Conservation (phyloP, 129 eudicot genomes). For the Artemisia tridentata region DNA sequence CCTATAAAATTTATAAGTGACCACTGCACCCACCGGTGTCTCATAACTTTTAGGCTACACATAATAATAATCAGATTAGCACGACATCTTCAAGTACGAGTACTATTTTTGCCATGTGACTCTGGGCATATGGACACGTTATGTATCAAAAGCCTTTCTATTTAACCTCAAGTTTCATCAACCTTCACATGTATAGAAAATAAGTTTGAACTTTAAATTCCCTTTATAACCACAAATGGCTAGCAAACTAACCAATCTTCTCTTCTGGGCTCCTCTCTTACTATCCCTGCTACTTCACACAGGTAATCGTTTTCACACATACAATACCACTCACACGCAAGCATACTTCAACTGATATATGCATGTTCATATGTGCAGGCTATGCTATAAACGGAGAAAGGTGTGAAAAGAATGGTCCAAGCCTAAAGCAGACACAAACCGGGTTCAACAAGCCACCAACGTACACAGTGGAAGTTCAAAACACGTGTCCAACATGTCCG, state of each 20-base stretch:
- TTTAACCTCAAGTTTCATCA: neutral
- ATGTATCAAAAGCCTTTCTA: neutral
- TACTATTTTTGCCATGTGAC: slow-evolving; percentile 2
- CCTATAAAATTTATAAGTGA: too few species aligned
- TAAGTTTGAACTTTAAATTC: neutral
- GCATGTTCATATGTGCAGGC: slow-evolving; percentile 18
- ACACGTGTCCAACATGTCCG: slow-evolving; percentile 29
- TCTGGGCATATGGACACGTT: neutral
- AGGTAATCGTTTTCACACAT: slow-evolving; percentile 19
- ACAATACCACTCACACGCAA: slow-evolving; percentile 6
- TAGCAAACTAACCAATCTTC: slow-evolving; percentile 11
- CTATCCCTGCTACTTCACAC: slow-evolving; percentile 19
- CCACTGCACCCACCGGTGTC: too few species aligned
- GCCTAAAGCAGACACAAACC: slow-evolving; percentile 22
- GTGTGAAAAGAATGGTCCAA: slow-evolving; percentile 28
- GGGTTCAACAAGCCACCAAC: slow-evolving; percentile 30
- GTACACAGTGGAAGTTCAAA: slow-evolving; percentile 19
- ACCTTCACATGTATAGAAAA: neutral
- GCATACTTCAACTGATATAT: neutral
- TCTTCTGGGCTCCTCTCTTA: slow-evolving; percentile 22
- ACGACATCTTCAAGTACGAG: neutral
- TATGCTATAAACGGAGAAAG: slow-evolving; percentile 18
- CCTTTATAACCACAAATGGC: slow-evolving; percentile 4
- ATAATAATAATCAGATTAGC: neutral
- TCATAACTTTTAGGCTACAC: too few species aligned